Evolutionary conservation across 2,329 filamentous ascomycete genomes (phyloP).

Genomic region (Tolypocladium pustulatum): DNA sequence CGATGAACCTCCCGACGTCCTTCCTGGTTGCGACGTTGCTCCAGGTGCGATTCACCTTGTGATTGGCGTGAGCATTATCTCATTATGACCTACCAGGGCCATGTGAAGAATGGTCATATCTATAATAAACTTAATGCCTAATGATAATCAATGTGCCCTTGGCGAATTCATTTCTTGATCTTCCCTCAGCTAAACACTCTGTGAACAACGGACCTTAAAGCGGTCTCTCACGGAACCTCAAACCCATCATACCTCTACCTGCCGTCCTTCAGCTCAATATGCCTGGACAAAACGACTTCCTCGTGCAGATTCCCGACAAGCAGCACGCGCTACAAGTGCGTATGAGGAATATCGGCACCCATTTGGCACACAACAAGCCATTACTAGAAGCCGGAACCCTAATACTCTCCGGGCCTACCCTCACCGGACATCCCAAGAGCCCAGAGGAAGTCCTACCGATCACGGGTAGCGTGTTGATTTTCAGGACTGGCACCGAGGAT

Average conservation of each 20-base stretch:
- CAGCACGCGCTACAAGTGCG: not conserved
- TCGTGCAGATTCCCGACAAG: not conserved
- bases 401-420: not conserved
- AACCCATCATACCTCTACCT: not conserved
- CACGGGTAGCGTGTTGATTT: not conserved
- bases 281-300: not conserved
- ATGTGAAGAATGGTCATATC: no score
- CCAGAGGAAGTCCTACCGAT: not conserved
- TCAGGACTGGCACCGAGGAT: not conserved
- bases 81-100: not conserved
- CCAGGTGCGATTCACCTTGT: no score
- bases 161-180: no score
- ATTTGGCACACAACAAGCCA: not conserved
- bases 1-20: not conserved
- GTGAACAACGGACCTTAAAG: not conserved
- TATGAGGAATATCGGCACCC: not conserved
- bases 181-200: not conserved
- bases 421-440: not conserved
- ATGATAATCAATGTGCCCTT: no score
- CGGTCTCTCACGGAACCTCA: not conserved
- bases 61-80: not conserved
- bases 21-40: not conserved
- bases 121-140: no score
- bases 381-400: not conserved
- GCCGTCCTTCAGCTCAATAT: not conserved